Base-by-base conservation (phyloP, 2,329 filamentous ascomycete genomes). In the Albifimbria verrucaria region DNA sequence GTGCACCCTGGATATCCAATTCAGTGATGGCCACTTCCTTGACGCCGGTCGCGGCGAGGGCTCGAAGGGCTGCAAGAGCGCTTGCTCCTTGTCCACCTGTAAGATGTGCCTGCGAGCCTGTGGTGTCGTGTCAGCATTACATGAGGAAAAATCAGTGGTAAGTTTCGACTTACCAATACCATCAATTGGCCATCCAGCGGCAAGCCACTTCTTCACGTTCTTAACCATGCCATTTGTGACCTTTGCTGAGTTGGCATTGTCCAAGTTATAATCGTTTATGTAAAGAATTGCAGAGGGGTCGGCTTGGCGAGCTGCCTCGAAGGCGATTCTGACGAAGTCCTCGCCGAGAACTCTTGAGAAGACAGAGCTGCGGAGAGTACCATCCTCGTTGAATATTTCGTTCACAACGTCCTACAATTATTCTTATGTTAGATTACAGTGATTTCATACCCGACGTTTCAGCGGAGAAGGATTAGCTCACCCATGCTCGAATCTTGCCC, bases 191-290 rank as follows among this genome's bases (percentile, higher is more conserved):
- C 25, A n/a, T 12, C 46, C 86, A 2, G 74, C 77, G 0, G 75
- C 77, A 51, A 82, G 63, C 83, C 84, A 87, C 65, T 82, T 78
- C 62, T 79, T 79, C 62, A 90, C 86, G 62, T 84, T 72, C 46
- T 62, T 65, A 12, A 79, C 74, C 73, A 86, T 80, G 52, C 75
- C 76, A 46, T 58, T 69, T 12, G 32, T 39, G 36, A 74, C 74
- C 74, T 90, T 90, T 57, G 77, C 72, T 62, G 78, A 77, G 57
- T 60, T 76, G 23, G 84, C 77, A 51, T 70, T 73, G 72, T 87
- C 85, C 52, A 87, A 78, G 72, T 87, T 87, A 71, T 78, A 81
- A 67, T 90, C 86, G 70, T 90, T 90, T 71, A 90, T 87, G 74
- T 88, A 90, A 43, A 90, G 76, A 71, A 85, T 86, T 4, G 83